These are phyloP conservation scores for Centaurea solstitialis DNA, from an alignment of 129 eudicot genomes.

Conservation along the genomic window DNA sequence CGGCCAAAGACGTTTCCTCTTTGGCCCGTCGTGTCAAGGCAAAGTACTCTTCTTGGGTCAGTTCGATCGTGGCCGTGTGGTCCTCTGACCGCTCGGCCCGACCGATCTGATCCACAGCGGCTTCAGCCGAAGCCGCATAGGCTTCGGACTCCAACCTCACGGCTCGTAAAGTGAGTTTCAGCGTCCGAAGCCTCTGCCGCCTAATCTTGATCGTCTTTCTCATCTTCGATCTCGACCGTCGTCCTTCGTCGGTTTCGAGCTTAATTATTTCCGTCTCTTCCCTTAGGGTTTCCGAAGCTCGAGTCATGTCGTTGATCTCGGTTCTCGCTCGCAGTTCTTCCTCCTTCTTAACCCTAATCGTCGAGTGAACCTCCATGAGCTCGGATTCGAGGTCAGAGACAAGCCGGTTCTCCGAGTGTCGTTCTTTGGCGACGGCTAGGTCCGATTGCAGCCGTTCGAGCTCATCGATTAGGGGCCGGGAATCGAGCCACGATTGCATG, in stretches of 20 bases:
- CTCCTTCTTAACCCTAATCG: conserved; percentile 45
- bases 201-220: conserved; percentile 43
- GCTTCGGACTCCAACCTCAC: conserved; percentile 51
- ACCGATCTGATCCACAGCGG: conserved; percentile 39
- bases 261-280: conserved; percentile 53
- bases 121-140: conserved; percentile 43
- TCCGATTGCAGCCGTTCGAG: conserved; percentile 50
- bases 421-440: conserved; percentile 32
- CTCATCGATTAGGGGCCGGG: conserved; percentile 56
- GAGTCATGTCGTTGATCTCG: conserved; percentile 38
- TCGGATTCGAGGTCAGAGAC: conserved; percentile 54
- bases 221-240: conserved; percentile 36
- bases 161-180: conserved; percentile 53
- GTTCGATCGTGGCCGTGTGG: conserved; percentile 7
- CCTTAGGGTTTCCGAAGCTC: conserved; percentile 28
- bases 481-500: conserved; percentile 58
- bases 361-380: conserved; percentile 32
- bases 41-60: conserved; percentile 49
- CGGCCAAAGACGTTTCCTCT: conserved; percentile 51
- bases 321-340: conserved; percentile 41
- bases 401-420: conserved; percentile 9
- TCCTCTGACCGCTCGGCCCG: background rate
- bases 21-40: conserved; percentile 47
- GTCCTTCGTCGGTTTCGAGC: conserved; percentile 36
- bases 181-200: conserved; percentile 49